Conservation (phyloP, 1,139 yeast genomes). For the Hyphopichia burtonii region DNA sequence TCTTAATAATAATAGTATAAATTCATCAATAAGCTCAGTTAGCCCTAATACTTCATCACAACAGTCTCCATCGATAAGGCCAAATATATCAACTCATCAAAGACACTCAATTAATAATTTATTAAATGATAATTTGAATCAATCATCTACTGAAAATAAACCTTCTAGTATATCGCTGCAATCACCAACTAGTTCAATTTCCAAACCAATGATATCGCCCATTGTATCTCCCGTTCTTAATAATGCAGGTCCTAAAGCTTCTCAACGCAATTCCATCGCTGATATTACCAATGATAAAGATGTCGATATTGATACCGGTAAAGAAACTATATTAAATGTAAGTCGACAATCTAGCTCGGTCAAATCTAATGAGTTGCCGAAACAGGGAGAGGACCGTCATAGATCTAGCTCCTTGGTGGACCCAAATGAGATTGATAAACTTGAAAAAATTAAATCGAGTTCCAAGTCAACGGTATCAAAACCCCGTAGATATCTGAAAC, state of each 20-base stretch:
- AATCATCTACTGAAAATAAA: background rate
- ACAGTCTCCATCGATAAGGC: slow-evolving; percentile 1
- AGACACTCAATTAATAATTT: slow-evolving; percentile 31
- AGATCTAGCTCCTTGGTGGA: background rate
- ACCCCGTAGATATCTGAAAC: slow-evolving; percentile 62
- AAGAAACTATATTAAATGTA: slow-evolving; percentile 24
- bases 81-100: slow-evolving; percentile 12
- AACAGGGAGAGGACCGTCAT: too few species aligned
- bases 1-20: background rate
- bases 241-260: background rate
- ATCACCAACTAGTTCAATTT: background rate
- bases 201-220: background rate
- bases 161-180: background rate
- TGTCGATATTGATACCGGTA: slow-evolving; percentile 35
- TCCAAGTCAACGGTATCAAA: slow-evolving; percentile 22
- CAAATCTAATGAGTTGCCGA: too few species aligned
- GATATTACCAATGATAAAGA: slow-evolving; percentile 49
- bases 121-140: slow-evolving; percentile 18
- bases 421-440: background rate
- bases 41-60: background rate
- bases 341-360: slow-evolving; percentile 5
- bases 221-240: slow-evolving; percentile 9
- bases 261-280: slow-evolving; percentile 41
- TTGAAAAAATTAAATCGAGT: background rate
- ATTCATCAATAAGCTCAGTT: background rate